Evolutionary conservation across 2,329 filamentous ascomycete genomes (phyloP), one percentile per base, ranked within the genome.

Genomic region (Penicillium hesseltinei): DNA sequence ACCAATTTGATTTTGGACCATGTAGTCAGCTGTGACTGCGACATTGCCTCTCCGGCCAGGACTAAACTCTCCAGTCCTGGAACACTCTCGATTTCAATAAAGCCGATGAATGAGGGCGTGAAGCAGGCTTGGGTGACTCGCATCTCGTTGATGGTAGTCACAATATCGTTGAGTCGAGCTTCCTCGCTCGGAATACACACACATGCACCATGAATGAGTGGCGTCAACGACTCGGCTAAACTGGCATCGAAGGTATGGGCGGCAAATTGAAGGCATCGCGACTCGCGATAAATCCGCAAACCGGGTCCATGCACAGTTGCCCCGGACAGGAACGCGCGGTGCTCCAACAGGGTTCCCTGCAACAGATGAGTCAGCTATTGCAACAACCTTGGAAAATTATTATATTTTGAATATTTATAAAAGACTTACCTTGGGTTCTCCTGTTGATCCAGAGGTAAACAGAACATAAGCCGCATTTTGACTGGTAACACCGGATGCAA

Each of bases 261-360:
- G 0, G 81, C 83, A 51, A 83, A 79, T 59, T 84, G 81, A 66
- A 87, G 78, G 5, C 85, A 80, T 5, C 88, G 78, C 15, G 84
- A 84, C 0, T 79, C 71, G 0, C 76, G 70, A 31, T 77, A 74
- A 25, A 88, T 78, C 23, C 52, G 53, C 36, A 86, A 72, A 0
- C 78, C 78, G 0, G 77, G 71, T 0, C 79, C 83, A 65, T 87
- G 83, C 0, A 78, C 78, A 9, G 79, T 69, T 27, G 84, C 80
- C 3, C 80, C 77, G 0, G 85, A 84, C 1, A 84, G 80, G 15
- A 86, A 78, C 0, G 85, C 81, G 0, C 76, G 74, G 63, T 90
- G 88, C 11, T 82, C 83, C 59, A 88, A 82, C 48, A 87, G 80
- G n/a, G 87, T 82, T 4, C 85, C 87, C 74, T 77, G 53, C n/a